phyloP scores from a whole-genome alignment of 2,329 filamentous ascomycete genomes.

The Mariannaea sp. region DNA sequence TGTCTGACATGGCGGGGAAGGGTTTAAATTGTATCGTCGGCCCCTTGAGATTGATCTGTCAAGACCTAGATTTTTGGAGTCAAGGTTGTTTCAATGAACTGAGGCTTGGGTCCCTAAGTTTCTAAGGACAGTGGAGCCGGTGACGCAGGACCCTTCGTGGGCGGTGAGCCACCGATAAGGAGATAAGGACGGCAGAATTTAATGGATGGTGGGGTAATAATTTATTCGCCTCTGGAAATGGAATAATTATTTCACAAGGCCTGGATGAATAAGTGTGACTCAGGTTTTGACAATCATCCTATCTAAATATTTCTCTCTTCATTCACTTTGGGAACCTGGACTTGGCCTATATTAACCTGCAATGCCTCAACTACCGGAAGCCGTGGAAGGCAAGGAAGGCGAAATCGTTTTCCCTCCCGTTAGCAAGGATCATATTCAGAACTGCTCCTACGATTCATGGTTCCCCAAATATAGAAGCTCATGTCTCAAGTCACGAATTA shows the following conservation, averaged over 20 bases:
- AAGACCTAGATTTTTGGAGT: neutral
- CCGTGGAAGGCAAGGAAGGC: slow-evolving; percentile 24
- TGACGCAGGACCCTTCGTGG: slow-evolving; percentile 24
- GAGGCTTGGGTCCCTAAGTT: slow-evolving; percentile 1
- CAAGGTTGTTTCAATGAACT: neutral
- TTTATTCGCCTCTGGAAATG: slow-evolving; percentile 3
- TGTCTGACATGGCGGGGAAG: slow-evolving; percentile 77
- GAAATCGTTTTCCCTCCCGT: slow-evolving; percentile 77
- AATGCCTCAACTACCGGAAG: slow-evolving; percentile 45
- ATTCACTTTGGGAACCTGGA: neutral
- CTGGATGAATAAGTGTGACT: slow-evolving; percentile 19
- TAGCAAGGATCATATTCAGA: slow-evolving; percentile 83
- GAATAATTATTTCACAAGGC: slow-evolving; percentile 13
- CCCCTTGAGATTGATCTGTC: slow-evolving; percentile 2
- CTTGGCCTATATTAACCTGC: neutral
- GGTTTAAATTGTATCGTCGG: neutral
- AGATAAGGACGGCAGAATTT: slow-evolving; percentile 36
- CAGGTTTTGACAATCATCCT: slow-evolving; percentile 5
- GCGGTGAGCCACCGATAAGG: slow-evolving; percentile 28
- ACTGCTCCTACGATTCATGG: slow-evolving; percentile 95
- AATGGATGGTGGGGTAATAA: slow-evolving; percentile 30
- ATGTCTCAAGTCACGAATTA: slow-evolving; percentile 84
- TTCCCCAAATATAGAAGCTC: slow-evolving; percentile 80
- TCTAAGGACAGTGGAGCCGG: neutral
- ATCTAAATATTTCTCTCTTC: neutral